Base-by-base conservation (phyloP, 441 rosid genomes). In the Rhodomyrtus psidioides region DNA sequence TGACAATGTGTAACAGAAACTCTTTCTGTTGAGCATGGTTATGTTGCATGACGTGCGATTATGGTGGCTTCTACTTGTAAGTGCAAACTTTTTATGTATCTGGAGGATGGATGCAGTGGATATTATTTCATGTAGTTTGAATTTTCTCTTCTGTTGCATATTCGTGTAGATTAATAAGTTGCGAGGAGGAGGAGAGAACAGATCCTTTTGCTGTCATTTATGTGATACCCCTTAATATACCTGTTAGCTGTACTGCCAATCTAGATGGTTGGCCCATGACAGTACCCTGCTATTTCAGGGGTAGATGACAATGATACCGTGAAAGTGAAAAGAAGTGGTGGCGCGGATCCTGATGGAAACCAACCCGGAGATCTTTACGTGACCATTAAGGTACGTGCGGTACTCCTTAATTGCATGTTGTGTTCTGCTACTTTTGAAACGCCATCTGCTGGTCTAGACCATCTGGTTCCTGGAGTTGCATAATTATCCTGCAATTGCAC, bases 301-400 rank as follows among this genome's bases (percentile, higher is more conserved):
- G 96, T 96, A 86, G 97, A 96, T 89, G 91, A 95, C 88, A 88
- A 91, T 56, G 98, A 96, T 49, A 95, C 93, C 5, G 86, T 98
- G 84, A 95, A 92, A 94, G 93, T 98, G 81, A 91, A 91, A 83
- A 92, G 95, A 87, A 91, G 90, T 82, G 99, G 99, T 83, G 99
- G 99, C 83, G 98, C 98, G 28, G 99, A 98, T 90, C 99, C 99
- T 70, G 99, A 98, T 27, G 93, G 94, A 91, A 93, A 91, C 89
- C 99, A 96, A 86, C 98, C 99, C 46, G 99, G 99, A 81, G 99
- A 97, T 93, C 98, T 97, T 57, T 93, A 88, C 84, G 99, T 96
- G 56, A 88, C 93, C 62, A 88, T 97, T 82, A 97, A 91, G 99
- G 99, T 95, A 70, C 84, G 28, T 55, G 56, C 4, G 0, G 51